Evolutionary conservation across 148 eudicot species (phyloP), one percentile per base, ranked within the genome.

Genomic region (Chenopodium berlandieri): DNA sequence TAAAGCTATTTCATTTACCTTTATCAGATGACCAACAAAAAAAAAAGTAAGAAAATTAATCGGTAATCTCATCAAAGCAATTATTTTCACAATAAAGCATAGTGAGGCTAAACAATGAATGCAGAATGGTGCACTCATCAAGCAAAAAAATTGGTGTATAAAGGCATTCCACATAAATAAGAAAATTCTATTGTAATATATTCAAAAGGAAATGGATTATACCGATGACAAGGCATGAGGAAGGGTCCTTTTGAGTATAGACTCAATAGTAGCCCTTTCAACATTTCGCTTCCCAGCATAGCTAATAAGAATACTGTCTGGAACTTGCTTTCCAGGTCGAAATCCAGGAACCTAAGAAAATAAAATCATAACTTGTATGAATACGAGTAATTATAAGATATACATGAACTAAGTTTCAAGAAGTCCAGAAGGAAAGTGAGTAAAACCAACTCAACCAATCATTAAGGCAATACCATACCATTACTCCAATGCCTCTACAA

Each of bases 151-250:
- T 31, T 9, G 44, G 60, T 34, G 20, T 37, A 20, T 40, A 11
- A 70, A 37, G 27, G 22, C 50, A 81, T 73, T 66, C 34, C 37
- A 58, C 34, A 50, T 73, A 37, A 75, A 60, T 44, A 19, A 34
- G 32, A 77, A 22, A 31, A 25, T 32, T 34, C 73, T 30, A 46
- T 8, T 16, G 44, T 70, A 27, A 50, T 79, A 56, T 75, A 60
- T 58, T 17, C 10, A 67, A 75, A 56, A 50, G 71, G 72, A 56
- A 79, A 71, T 23, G 72, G 67, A 75, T 73, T 82, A 75, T 85
- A 96, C 99, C 80, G 91, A 92, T 82, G 90, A 84, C 97, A 94
- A 89, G 84, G 99, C 99, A 88, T 97, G 99, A 32, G 99, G 96
- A 88, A 97, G 95, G 73, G 97, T 97, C 84, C 97, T 92, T 78